Conservation (phyloP, 2,329 filamentous ascomycete species). For the Calonectria fujianensis region DNA sequence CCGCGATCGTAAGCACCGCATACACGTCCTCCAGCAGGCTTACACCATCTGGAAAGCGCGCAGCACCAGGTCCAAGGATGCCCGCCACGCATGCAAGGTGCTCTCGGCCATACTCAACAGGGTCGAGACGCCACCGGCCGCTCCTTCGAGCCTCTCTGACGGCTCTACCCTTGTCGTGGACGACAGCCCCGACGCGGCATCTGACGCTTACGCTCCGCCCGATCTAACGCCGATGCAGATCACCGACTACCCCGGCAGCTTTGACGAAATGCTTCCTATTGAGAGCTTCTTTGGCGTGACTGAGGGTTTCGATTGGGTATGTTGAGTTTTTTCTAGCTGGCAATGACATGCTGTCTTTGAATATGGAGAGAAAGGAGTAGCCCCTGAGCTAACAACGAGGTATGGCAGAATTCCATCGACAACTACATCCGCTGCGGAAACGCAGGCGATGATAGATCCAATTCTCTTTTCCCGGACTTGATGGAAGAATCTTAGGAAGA, state of each 20-base stretch:
- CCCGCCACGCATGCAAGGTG: constrained; percentile 64
- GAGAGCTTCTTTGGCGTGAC: constrained; percentile 61
- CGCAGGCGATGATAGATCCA: constrained; percentile 14
- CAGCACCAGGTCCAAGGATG: constrained; percentile 63
- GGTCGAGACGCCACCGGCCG: constrained; percentile 53
- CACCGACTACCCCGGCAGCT: constrained; percentile 51
- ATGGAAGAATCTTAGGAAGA: constrained; percentile 5
- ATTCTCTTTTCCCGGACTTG: constrained; percentile 19
- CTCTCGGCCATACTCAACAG: constrained; percentile 65
- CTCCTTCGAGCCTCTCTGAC: constrained; percentile 28
- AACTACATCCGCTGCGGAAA: constrained; percentile 50
- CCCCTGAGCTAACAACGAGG: constrained; percentile 3
- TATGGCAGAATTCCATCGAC: constrained; percentile 54
- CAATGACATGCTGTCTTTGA: background rate
- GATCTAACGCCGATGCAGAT: constrained; percentile 41
- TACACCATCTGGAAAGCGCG: constrained; percentile 66
- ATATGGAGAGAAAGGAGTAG: background rate
- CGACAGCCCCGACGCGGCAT: constrained; percentile 15
- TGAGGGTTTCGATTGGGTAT: constrained; percentile 64
- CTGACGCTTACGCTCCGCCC: constrained; percentile 19
- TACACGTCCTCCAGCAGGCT: constrained; percentile 62
- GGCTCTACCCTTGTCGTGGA: constrained; percentile 33
- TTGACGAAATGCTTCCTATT: constrained; percentile 59
- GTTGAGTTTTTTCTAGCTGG: constrained; percentile 36
- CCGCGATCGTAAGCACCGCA: constrained; percentile 59